Evolutionary conservation across 2,329 filamentous ascomycete genomes (phyloP), one percentile per base, ranked within the genome.

Genomic region (Xylaria digitata): DNA sequence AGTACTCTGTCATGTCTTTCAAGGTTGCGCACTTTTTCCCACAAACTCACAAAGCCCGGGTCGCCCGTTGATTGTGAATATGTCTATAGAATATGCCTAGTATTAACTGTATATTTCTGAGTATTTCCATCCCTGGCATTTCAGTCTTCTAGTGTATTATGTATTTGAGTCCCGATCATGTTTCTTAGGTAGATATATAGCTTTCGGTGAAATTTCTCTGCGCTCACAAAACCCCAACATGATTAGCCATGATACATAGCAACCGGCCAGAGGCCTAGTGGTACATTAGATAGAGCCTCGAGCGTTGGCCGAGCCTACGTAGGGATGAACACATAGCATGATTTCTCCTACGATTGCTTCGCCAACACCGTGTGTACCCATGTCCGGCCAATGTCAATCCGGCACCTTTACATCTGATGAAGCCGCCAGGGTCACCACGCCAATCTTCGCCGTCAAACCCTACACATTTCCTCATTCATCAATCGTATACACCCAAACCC

Each of bases 251-350:
- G 26, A 42, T 26, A 26, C 26, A 26, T 26, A 26, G 26, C 34
- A 21, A 13, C 7, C 34, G 19, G 21, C 30, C 45, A 43, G 40
- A 42, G 15, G 4, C 34, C 21, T 26, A 23, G 58, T 52, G 21
- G 21, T 34, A 50, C 49, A 52, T 26, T 32, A 53, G 52, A 45
- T 32, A 53, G 52, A 45, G 40, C 30, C 45, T 53, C 50, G 17
- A 55, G 40, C 30, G 7, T 42, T 57, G 34, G 60, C 57, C 30
- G 61, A 64, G 45, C 56, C 15, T 26, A 43, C 15, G 6, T 57
- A 5, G 13, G n/a, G 34, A 64, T 21, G 60, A 43, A 57, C 46
- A 57, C 46, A 32, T n/a, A 50, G n/a, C 17, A 13, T 26, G 15
- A 6, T 19, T 42, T 17, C 19, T 21, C 40, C 34, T 46, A 26